Evolutionary conservation across 1,139 yeast species (phyloP).

Genomic region (Kluyveromyces marxianus): DNA sequence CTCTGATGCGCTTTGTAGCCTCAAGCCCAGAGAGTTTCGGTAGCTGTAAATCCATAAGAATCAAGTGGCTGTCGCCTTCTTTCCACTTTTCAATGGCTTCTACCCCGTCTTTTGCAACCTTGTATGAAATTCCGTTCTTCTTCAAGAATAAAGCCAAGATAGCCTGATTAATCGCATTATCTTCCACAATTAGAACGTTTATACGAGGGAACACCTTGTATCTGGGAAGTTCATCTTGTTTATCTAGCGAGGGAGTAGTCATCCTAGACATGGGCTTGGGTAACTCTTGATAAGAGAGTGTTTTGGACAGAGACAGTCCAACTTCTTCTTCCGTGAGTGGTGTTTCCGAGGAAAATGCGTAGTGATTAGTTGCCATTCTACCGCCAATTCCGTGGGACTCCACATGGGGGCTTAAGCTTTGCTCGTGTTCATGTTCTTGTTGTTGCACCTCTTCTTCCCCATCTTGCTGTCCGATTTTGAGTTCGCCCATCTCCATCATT

Average conservation of each 20-base stretch:
- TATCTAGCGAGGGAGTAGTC: conserved; percentile 1
- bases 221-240: conserved; percentile 7
- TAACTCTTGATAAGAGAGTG: conserved; percentile 5
- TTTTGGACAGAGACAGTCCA: conserved; percentile 7
- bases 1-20: conserved; percentile 82
- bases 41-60: conserved; percentile 89
- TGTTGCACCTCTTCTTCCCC: neutral
- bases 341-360: neutral
- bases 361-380: neutral
- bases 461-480: neutral
- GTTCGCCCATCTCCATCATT: neutral
- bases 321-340: conserved; percentile 9
- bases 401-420: no score
- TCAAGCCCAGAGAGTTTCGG: conserved; percentile 93
- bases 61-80: conserved; percentile 84
- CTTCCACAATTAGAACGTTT: conserved; percentile 89
- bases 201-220: conserved; percentile 55
- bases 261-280: conserved; percentile 1
- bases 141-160: conserved; percentile 88
- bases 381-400: no score
- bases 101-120: conserved; percentile 82
- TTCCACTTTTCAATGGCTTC: conserved; percentile 93
- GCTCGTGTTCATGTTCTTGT: no score
- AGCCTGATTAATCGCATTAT: conserved; percentile 88
- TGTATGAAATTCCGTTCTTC: conserved; percentile 76